These are phyloP conservation scores for Antitrichia curtipendula DNA, from an alignment of 225 moss, liverwort and hornwort genomes.

Conservation along the genomic window DNA sequence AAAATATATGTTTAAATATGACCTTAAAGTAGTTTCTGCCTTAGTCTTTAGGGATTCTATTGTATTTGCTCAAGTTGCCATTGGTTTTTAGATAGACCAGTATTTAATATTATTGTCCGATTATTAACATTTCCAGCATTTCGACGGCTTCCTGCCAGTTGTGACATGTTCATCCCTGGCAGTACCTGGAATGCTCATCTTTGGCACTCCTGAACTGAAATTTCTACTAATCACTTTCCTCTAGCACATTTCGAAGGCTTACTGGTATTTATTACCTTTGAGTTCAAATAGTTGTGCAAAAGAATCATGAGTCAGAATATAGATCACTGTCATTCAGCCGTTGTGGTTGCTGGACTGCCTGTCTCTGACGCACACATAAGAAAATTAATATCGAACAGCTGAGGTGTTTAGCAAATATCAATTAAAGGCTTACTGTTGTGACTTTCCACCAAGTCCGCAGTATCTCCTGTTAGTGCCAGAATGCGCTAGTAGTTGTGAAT, in stretches of 20 bases:
- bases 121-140: background rate
- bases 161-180: background rate
- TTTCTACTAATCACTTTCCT: background rate
- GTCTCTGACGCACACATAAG: background rate
- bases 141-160: background rate
- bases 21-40: background rate
- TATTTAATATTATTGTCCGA: background rate
- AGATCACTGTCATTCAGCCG: background rate
- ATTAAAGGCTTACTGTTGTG: background rate
- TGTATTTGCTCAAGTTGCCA: background rate
- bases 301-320: background rate
- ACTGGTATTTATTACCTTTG: slow-evolving; percentile 1
- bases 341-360: background rate
- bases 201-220: background rate
- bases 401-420: background rate
- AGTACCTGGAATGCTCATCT: background rate
- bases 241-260: slow-evolving; percentile 11
- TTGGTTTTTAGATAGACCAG: background rate
- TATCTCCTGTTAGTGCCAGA: background rate
- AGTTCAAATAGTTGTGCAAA: slow-evolving; percentile 22
- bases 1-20: background rate
- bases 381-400: background rate
- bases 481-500: background rate
- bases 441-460: background rate
- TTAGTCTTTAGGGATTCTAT: background rate